Evolutionary conservation across 2,329 filamentous ascomycete species (phyloP).

Genomic region (Cladorrhinum sp.): DNA sequence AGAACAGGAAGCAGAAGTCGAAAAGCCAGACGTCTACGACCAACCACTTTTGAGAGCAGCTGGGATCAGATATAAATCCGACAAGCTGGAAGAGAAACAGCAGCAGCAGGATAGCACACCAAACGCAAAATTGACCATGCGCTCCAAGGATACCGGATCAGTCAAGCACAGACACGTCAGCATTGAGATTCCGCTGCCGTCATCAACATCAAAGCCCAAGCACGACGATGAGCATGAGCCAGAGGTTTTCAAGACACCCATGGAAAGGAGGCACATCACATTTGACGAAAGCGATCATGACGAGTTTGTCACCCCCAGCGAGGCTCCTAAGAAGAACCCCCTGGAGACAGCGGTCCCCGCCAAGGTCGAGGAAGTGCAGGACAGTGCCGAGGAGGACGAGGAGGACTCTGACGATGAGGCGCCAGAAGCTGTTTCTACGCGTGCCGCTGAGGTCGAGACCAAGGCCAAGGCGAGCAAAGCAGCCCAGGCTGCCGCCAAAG

Average conservation of each 20-base stretch:
- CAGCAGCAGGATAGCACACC: slow-evolving; percentile 7
- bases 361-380: slow-evolving; percentile 18
- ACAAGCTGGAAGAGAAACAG: not conserved
- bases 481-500: slow-evolving; percentile 46
- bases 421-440: slow-evolving; percentile 57
- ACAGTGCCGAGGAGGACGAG: slow-evolving; percentile 34
- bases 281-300: slow-evolving; percentile 32
- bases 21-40: slow-evolving; percentile 4
- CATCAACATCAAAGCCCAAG: slow-evolving; percentile 14
- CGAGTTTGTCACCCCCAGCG: slow-evolving; percentile 33
- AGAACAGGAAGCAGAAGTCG: not conserved
- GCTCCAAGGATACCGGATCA: slow-evolving; percentile 21
- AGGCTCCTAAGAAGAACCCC: slow-evolving; percentile 26
- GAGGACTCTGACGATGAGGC: slow-evolving; percentile 50
- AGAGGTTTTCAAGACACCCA: slow-evolving; percentile 28
- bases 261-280: slow-evolving; percentile 29
- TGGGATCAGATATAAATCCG: slow-evolving; percentile 18
- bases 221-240: slow-evolving; percentile 20
- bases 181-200: slow-evolving; percentile 28
- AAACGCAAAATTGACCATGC: slow-evolving; percentile 23
- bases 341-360: slow-evolving; percentile 20
- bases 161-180: slow-evolving; percentile 25
- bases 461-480: slow-evolving; percentile 45
- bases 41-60: slow-evolving; percentile 20
- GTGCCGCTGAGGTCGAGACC: slow-evolving; percentile 44